Conservation (phyloP, 169 alveolate species). For the Plasmodium knowlesi region DNA sequence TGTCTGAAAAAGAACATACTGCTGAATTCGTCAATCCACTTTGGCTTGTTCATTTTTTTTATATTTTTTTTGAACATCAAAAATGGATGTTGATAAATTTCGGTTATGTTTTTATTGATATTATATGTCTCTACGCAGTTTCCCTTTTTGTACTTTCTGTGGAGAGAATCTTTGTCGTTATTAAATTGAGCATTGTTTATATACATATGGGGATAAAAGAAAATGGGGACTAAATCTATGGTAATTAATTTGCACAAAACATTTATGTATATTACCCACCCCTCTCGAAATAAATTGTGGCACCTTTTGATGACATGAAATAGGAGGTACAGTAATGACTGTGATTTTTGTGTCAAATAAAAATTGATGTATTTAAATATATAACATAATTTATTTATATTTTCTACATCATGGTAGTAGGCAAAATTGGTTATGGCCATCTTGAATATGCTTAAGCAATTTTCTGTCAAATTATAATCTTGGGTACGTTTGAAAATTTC, state of each 20-base stretch:
- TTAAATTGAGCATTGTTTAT: slow-evolving; percentile 49
- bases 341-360: slow-evolving; percentile 68
- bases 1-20: slow-evolving; percentile 62
- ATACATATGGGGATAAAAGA: slow-evolving; percentile 64
- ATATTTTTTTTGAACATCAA: slow-evolving; percentile 62
- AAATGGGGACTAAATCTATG: slow-evolving; percentile 53
- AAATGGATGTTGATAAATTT: slow-evolving; percentile 56
- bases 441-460: slow-evolving; percentile 57
- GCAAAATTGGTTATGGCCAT: slow-evolving; percentile 61
- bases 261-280: slow-evolving; percentile 64
- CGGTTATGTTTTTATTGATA: slow-evolving; percentile 63
- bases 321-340: slow-evolving; percentile 53
- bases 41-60: slow-evolving; percentile 58
- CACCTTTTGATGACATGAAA: slow-evolving; percentile 67
- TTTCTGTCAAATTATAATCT: slow-evolving; percentile 55
- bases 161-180: slow-evolving; percentile 40
- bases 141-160: slow-evolving; percentile 43
- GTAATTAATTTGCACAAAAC: slow-evolving; percentile 43
- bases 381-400: slow-evolving; percentile 47
- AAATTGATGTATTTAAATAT: slow-evolving; percentile 67
- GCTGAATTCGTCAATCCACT: slow-evolving; percentile 75
- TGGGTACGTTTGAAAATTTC: slow-evolving; percentile 47
- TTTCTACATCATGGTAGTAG: slow-evolving; percentile 50
- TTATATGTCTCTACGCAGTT: slow-evolving; percentile 57
- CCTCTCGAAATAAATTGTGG: slow-evolving; percentile 59